A percentile compares a stretch with the other conserved stretches of the same genome.
Conservation (phyloP, 73 alveolate genomes). For the Tetrahymena elliotti region DNA sequence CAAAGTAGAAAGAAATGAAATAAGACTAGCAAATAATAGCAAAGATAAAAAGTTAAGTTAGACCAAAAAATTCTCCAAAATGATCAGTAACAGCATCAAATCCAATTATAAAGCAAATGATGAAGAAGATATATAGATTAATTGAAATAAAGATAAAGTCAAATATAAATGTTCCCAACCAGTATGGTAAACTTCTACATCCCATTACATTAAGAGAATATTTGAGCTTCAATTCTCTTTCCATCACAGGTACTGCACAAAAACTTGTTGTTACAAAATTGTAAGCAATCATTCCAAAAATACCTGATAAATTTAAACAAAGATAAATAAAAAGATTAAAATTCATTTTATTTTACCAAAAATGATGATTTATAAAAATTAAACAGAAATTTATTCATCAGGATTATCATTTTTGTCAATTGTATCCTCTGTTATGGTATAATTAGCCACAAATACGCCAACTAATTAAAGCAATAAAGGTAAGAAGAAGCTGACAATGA, state of each 20-base stretch:
- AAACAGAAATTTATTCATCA: background rate
- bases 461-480: background rate
- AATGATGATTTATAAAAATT: background rate
- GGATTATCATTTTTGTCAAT: background rate
- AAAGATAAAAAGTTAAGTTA: background rate
- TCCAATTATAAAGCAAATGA: constrained; percentile 2
- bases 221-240: constrained; percentile 10
- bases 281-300: background rate
- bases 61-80: background rate
- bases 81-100: constrained; percentile 11
- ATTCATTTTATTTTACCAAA: background rate
- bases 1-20: background rate
- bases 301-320: background rate
- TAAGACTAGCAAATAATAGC: constrained; percentile 7
- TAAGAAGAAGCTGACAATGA: background rate
- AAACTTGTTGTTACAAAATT: background rate
- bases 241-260: constrained; percentile 3
- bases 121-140: background rate
- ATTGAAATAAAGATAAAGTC: constrained; percentile 2
- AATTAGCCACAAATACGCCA: background rate
- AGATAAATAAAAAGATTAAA: background rate
- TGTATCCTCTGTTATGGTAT: background rate
- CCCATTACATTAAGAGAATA: constrained; percentile 36
- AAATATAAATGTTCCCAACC: constrained; percentile 30
- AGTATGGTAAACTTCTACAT: constrained; percentile 18